Evolutionary conservation across 169 alveolate genomes (phyloP).

Genomic region (Eimeria necatrix): DNA sequence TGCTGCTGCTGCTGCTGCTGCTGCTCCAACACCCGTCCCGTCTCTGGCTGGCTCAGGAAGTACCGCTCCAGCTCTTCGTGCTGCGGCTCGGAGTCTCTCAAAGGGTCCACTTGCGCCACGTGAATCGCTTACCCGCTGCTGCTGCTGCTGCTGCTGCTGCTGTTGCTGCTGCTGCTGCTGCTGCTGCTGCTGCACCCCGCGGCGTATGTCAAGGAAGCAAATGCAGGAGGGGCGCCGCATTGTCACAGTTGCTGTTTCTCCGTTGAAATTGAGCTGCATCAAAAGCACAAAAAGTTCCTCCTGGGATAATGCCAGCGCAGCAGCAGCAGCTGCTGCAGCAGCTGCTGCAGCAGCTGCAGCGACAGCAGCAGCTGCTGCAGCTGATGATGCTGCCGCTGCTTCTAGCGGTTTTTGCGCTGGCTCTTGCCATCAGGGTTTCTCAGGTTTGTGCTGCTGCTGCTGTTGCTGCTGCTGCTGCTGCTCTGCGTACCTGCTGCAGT

Average conservation of each 20-base stretch:
- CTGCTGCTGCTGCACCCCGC: constrained; percentile 31
- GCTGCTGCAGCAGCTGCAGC: constrained; percentile 16
- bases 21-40: neutral
- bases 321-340: constrained; percentile 8
- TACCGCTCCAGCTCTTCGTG: constrained; percentile 43
- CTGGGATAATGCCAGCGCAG: neutral
- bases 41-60: neutral
- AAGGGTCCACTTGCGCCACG: neutral
- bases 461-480: neutral
- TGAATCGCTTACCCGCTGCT: neutral
- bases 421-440: neutral
- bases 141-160: constrained; percentile 1
- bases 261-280: constrained; percentile 44
- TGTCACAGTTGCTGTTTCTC: neutral
- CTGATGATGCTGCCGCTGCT: constrained; percentile 25
- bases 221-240: constrained; percentile 23
- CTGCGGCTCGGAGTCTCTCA: constrained; percentile 8
- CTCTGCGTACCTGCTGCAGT: constrained; percentile 8
- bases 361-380: neutral
- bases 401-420: neutral
- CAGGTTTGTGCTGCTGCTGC: neutral
- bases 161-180: constrained; percentile 45
- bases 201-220: constrained; percentile 12
- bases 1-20: constrained; percentile 40
- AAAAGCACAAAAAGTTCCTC: neutral